Evolutionary conservation across 371 early-diverging fungal species (phyloP).

Genomic region (Circinella minor): DNA sequence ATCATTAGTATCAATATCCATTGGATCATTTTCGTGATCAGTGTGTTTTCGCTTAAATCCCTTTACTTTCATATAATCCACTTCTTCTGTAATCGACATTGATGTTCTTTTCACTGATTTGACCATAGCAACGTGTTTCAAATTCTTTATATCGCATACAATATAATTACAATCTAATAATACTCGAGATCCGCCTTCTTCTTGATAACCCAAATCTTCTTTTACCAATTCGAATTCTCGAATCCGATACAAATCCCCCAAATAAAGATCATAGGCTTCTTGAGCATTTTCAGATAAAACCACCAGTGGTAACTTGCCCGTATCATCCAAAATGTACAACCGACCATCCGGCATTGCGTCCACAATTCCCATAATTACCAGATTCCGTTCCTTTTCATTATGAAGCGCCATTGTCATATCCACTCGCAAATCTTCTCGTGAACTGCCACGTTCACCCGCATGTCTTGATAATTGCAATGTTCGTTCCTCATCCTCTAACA

Average conservation of each 20-base stretch:
- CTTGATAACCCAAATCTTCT: constrained; percentile 23
- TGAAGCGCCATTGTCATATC: background rate
- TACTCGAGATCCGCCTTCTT: background rate
- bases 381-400: background rate
- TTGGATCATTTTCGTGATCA: too few species aligned
- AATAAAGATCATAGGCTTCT: background rate
- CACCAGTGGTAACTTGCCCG: constrained; percentile 13
- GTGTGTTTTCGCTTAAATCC: background rate
- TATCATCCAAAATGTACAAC: constrained; percentile 16
- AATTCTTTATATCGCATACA: constrained; percentile 10
- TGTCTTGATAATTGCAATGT: background rate
- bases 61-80: background rate
- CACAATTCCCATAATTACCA: constrained; percentile 9
- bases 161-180: constrained; percentile 15
- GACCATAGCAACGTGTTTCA: constrained; percentile 10
- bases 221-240: constrained; percentile 15
- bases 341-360: constrained; percentile 15
- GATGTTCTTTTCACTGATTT: background rate
- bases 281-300: background rate
- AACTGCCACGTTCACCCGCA: background rate
- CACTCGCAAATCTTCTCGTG: background rate
- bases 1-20: too few species aligned
- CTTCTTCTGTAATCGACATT: background rate
- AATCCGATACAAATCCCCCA: constrained; percentile 19
- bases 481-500: background rate